A percentile compares a stretch with the other conserved stretches of the same genome.
Evolutionary conservation across 768 basidiomycete species (phyloP).

Genomic region (Epithele typhae): DNA sequence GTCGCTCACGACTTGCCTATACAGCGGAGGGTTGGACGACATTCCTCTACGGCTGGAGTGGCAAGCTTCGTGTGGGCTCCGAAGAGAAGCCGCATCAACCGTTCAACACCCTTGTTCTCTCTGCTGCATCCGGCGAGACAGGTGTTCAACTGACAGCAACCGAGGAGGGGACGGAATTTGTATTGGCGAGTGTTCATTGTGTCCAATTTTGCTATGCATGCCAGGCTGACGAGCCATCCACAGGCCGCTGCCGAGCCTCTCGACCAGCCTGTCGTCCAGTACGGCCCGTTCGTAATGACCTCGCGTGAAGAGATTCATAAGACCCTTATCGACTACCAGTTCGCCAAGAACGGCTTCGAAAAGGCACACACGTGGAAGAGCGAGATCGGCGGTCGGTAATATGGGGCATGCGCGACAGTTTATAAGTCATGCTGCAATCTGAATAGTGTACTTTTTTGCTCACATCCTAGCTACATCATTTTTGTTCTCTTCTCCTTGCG

Average conservation of each 20-base stretch:
- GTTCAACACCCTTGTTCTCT: slow-evolving; percentile 84
- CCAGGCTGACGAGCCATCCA: too few species aligned
- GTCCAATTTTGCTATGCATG: too few species aligned
- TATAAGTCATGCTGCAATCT: background rate
- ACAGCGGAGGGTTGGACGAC: slow-evolving; percentile 87
- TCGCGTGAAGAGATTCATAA: slow-evolving; percentile 73
- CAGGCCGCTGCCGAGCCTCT: slow-evolving; percentile 86
- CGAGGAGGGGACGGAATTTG: slow-evolving; percentile 64
- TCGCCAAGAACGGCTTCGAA: slow-evolving; percentile 85
- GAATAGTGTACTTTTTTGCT: background rate
- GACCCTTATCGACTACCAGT: slow-evolving; percentile 79
- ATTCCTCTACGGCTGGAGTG: slow-evolving; percentile 78
- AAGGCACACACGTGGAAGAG: slow-evolving; percentile 85
- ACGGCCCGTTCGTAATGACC: slow-evolving; percentile 88
- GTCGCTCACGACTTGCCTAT: slow-evolving; percentile 1
- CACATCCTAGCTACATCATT: background rate
- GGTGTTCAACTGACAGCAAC: slow-evolving; percentile 64
- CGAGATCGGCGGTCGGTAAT: slow-evolving; percentile 49
- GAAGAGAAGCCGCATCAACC: slow-evolving; percentile 41
- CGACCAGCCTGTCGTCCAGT: slow-evolving; percentile 83
- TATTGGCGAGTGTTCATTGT: slow-evolving; percentile 41
- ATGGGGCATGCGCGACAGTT: background rate
- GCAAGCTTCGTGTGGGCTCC: slow-evolving; percentile 58
- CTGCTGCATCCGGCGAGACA: slow-evolving; percentile 49
- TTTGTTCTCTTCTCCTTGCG: slow-evolving; percentile 20